Evolutionary conservation across 1,139 yeast species (phyloP), one percentile per base, ranked within the genome.

Genomic region (Candida sp.): DNA sequence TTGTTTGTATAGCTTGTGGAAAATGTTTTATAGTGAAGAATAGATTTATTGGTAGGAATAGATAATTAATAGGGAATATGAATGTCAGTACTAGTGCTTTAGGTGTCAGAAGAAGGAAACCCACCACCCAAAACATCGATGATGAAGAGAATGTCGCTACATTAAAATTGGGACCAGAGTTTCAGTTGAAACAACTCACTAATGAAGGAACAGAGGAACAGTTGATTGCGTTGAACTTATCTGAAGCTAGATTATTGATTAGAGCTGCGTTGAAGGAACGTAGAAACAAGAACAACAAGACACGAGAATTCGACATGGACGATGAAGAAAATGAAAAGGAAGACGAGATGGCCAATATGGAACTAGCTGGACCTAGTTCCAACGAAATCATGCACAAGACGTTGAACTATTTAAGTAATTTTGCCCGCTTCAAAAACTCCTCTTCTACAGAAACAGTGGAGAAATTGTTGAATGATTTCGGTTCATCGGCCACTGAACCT

Each of bases 371-470:
- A 62, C 73, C 77, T 41, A 72, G 71, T 57, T 69, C 77, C 47
- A 73, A 70, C 56, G 79, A 87, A 62, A 95, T 93, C 44, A 75
- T 93, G 67, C 90, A 93, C 62, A 93, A 93, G 63, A 89, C 99
- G 1, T 79, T 93, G 63, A 95, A 90, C 60, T 90, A 89, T 61
- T 73, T 95, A 49, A 79, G 95, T 4, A 82, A 81, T 40, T 93
- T 93, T 68, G 84, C 97, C 6, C 75, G 98, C 53, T 93, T 91
- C 66, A 84, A 89, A 66, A 95, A 90, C 62, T 86, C 90, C 41
- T 93, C 91, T 49, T 88, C 97, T 0, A 93, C 95, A 32, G 85
- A 88, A 49, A 96, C 98, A 0, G 98, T 90, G 30, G 98, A 91
- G 59, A 87, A 87, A 56, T 70, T 91, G 52, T 72, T 91, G 56